These are phyloP conservation scores for Boletus speciosus DNA, from an alignment of 768 basidiomycete species.

Conservation along the genomic window DNA sequence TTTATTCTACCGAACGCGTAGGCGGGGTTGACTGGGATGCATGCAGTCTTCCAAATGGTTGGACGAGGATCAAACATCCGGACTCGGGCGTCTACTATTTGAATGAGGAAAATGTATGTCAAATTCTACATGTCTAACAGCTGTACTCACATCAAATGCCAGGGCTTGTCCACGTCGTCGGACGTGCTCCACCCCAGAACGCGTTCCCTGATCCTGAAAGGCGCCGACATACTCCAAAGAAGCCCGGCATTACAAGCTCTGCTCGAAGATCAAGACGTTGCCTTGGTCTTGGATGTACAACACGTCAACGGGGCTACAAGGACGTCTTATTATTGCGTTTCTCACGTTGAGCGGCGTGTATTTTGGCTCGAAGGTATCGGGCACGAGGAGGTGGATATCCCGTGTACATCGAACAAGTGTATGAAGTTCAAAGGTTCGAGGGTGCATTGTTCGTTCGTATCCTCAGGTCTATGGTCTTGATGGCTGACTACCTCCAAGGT, in stretches of 20 bases:
- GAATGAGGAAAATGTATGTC: conserved; percentile 30
- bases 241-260: conserved; percentile 3
- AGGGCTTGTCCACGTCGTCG: conserved; percentile 16
- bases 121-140: neutral
- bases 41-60: conserved; percentile 19
- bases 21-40: neutral
- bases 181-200: conserved; percentile 4
- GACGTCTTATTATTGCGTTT: conserved; percentile 27
- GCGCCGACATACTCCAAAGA: conserved; percentile 3
- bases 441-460: conserved; percentile 23
- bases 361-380: conserved; percentile 29
- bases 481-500: conserved; percentile 17
- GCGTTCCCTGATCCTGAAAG: conserved; percentile 11
- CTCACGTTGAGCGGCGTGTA: conserved; percentile 25
- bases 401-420: conserved; percentile 25
- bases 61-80: conserved; percentile 29
- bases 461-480: neutral
- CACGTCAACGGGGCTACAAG: neutral
- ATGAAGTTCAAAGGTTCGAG: conserved; percentile 1
- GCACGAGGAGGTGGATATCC: conserved; percentile 17
- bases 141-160: neutral
- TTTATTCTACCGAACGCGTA: neutral
- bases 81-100: conserved; percentile 34
- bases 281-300: conserved; percentile 18
- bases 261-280: conserved; percentile 10